A percentile compares a stretch with the other conserved stretches of the same genome.
phyloP scores from a whole-genome alignment of 139 green algal species.

The Volvox africanus region DNA sequence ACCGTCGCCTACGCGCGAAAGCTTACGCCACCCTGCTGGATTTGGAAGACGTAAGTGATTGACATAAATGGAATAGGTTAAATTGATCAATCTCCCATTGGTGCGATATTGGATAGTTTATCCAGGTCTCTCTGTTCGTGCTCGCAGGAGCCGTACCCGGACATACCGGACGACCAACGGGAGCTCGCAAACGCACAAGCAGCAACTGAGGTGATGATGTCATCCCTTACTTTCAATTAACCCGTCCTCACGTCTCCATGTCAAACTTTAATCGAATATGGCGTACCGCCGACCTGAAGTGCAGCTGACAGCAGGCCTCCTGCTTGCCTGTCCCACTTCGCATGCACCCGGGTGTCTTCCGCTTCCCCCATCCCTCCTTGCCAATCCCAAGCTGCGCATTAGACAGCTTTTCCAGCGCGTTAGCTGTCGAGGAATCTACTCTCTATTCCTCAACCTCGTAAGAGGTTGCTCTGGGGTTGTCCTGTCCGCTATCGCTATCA shows the following conservation, averaged over 20 bases:
- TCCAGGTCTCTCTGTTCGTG: neutral
- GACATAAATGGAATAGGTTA: neutral
- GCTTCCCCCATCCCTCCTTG: neutral
- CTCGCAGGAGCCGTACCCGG: slow-evolving; percentile 12
- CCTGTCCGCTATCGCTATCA: neutral
- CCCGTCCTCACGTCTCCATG: neutral
- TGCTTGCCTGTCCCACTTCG: neutral
- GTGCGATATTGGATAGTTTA: neutral
- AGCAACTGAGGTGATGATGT: neutral
- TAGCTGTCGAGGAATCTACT: neutral
- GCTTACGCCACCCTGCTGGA: slow-evolving; percentile 18
- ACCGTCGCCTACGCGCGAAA: neutral
- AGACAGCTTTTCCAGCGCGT: neutral
- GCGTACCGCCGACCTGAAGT: neutral
- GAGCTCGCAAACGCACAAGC: neutral
- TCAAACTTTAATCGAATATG: neutral
- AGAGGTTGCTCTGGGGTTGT: neutral
- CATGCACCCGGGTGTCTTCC: too few species aligned
- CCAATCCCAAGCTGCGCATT: neutral
- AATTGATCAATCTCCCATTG: neutral
- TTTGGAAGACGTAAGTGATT: neutral
- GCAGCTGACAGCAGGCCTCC: neutral
- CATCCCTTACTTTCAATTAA: neutral
- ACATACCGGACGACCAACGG: neutral
- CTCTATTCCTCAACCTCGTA: neutral